phyloP scores from a whole-genome alignment of 345 rosid species.

The Eucalyptus grandis region DNA sequence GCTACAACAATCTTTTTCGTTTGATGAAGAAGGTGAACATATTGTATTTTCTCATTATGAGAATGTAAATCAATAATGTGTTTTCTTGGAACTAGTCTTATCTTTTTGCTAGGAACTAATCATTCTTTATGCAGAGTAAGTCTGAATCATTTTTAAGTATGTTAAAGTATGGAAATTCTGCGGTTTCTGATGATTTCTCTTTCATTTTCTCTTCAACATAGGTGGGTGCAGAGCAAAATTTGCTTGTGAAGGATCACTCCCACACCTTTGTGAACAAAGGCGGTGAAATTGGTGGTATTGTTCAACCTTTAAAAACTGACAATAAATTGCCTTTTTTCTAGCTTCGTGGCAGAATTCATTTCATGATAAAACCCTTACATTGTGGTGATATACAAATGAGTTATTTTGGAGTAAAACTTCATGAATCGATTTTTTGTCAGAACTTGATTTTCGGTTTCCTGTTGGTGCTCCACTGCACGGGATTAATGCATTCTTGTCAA shows the following conservation, averaged over 20 bases:
- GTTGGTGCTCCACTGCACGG: constrained; percentile 97
- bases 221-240: constrained; percentile 91
- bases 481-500: constrained; percentile 68
- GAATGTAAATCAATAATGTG: background rate
- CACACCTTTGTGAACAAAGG: constrained; percentile 96
- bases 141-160: background rate
- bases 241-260: constrained; percentile 93
- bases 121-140: background rate
- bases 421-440: constrained; percentile 19
- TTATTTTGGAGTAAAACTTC: background rate
- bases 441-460: constrained; percentile 92
- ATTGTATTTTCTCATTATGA: background rate
- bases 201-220: constrained; percentile 4
- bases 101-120: background rate
- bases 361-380: background rate
- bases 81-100: background rate
- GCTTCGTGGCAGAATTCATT: background rate
- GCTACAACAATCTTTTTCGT: constrained; percentile 95
- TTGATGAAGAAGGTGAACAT: constrained; percentile 81
- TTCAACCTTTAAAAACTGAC: background rate
- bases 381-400: background rate
- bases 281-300: constrained; percentile 72
- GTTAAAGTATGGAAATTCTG: background rate
- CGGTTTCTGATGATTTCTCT: background rate
- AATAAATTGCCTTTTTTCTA: background rate